These are phyloP conservation scores for Eragrostis curvula DNA, from an alignment of 176 grass and related monocot genomes.

Conservation along the genomic window DNA sequence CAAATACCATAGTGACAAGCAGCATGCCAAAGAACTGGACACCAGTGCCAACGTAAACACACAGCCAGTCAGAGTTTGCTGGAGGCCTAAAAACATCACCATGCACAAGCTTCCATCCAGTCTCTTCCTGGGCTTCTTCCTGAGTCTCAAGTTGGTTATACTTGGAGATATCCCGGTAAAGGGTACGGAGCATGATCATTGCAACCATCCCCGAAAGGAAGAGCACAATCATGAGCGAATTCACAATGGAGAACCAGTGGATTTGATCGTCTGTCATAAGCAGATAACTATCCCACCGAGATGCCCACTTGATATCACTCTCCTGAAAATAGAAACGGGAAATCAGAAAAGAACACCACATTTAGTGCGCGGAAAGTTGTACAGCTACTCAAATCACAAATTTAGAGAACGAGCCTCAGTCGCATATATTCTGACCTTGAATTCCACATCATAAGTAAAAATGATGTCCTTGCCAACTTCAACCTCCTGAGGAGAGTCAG, in stretches of 20 bases:
- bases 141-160: conserved; percentile 92
- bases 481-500: conserved; percentile 80
- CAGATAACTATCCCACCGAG: conserved; percentile 89
- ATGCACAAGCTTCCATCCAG: conserved; percentile 94
- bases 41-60: conserved; percentile 89
- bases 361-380: background rate
- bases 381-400: conserved; percentile 9
- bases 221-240: conserved; percentile 94
- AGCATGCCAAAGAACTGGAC: conserved; percentile 90
- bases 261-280: conserved; percentile 95
- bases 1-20: conserved; percentile 93
- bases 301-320: conserved; percentile 96
- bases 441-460: conserved; percentile 83
- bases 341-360: conserved; percentile 28
- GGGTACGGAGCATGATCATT: conserved; percentile 96
- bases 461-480: conserved; percentile 83
- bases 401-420: background rate
- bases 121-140: conserved; percentile 93
- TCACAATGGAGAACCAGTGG: conserved; percentile 97
- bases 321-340: conserved; percentile 59
- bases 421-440: conserved; percentile 58
- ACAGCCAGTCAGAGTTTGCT: conserved; percentile 71
- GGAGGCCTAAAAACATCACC: conserved; percentile 86
- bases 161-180: conserved; percentile 92
- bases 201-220: conserved; percentile 98